Evolutionary conservation across 768 basidiomycete species (phyloP).

Genomic region (Termitomyces sp.): DNA sequence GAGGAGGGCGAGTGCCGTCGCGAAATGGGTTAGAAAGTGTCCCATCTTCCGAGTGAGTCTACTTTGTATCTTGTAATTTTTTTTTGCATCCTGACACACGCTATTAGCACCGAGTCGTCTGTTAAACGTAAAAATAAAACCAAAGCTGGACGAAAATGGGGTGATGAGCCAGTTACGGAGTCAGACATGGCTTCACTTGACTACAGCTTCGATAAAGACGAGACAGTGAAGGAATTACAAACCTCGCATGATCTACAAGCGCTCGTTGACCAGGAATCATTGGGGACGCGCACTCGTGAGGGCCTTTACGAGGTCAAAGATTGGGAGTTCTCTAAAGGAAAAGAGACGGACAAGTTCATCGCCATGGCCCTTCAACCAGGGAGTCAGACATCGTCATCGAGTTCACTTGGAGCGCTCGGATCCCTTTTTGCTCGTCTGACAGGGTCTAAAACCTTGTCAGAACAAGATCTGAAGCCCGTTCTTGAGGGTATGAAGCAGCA

Average conservation of each 20-base stretch:
- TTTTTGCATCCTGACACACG: not conserved
- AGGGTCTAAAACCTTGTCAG: conserved; percentile 77
- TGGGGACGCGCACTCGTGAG: conserved; percentile 74
- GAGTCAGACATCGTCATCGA: conserved; percentile 29
- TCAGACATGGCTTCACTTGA: conserved; percentile 93
- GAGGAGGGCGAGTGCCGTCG: conserved; percentile 42
- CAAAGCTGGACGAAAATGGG: conserved; percentile 91
- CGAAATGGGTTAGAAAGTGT: conserved; percentile 59
- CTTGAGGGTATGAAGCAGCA: conserved; percentile 95
- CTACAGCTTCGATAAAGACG: conserved; percentile 65
- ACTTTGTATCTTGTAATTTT: not conserved
- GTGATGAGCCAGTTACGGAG: conserved; percentile 73
- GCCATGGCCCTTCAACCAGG: conserved; percentile 52
- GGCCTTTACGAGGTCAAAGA: conserved; percentile 66
- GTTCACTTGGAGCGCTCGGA: conserved; percentile 62
- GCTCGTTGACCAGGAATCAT: conserved; percentile 64
- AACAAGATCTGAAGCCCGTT: conserved; percentile 83
- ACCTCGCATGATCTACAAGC: conserved; percentile 51
- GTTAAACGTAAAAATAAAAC: conserved; percentile 58
- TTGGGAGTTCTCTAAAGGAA: conserved; percentile 68
- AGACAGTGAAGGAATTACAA: conserved; percentile 24
- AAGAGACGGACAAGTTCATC: conserved; percentile 50
- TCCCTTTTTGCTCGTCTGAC: conserved; percentile 83
- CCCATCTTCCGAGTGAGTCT: conserved; percentile 66
- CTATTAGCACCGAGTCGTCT: conserved; percentile 55